Percentiles rank a stretch among this genome's conserved stretches.
phyloP scores from a whole-genome alignment of 2,329 filamentous ascomycete species.

The Curvularia eragrostidis region DNA sequence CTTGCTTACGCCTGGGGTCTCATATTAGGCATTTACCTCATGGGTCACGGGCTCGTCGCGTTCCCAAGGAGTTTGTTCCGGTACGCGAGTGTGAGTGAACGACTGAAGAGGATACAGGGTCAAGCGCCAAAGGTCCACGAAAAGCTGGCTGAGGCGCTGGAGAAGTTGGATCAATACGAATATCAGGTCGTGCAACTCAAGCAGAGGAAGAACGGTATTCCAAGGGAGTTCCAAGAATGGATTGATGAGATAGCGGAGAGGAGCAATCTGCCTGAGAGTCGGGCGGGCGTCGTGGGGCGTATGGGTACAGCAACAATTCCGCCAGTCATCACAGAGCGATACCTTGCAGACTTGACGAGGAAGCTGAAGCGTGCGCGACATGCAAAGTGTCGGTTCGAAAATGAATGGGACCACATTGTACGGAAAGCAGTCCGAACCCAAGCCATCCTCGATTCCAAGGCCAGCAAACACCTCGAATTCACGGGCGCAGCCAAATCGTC shows the following conservation, averaged over 20 bases:
- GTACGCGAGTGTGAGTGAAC: constrained; percentile 76
- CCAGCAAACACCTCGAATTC: constrained; percentile 81
- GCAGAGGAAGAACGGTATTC: constrained; percentile 79
- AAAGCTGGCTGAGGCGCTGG: constrained; percentile 82
- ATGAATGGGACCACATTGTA: constrained; percentile 84
- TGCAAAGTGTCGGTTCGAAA: constrained; percentile 79
- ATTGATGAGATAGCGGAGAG: constrained; percentile 91
- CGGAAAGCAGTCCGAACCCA: constrained; percentile 77
- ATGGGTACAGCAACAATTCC: constrained; percentile 63
- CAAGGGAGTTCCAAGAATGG: constrained; percentile 84
- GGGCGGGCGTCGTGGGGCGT: constrained; percentile 41
- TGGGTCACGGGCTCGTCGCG: constrained; percentile 95
- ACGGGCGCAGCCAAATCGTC: constrained; percentile 60
- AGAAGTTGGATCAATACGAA: constrained; percentile 81
- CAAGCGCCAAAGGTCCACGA: constrained; percentile 85
- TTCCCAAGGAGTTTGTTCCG: constrained; percentile 83
- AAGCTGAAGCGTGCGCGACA: constrained; percentile 83
- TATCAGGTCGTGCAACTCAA: constrained; percentile 79
- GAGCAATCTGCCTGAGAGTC: constrained; percentile 70
- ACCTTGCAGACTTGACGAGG: constrained; percentile 86
- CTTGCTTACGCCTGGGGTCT: constrained; percentile 94
- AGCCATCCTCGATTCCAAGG: constrained; percentile 80
- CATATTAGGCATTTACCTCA: constrained; percentile 90
- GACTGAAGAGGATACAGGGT: constrained; percentile 76
- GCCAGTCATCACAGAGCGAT: constrained; percentile 88